Conservation (phyloP, 768 basidiomycete genomes). For the Rhizopogon vulgaris region DNA sequence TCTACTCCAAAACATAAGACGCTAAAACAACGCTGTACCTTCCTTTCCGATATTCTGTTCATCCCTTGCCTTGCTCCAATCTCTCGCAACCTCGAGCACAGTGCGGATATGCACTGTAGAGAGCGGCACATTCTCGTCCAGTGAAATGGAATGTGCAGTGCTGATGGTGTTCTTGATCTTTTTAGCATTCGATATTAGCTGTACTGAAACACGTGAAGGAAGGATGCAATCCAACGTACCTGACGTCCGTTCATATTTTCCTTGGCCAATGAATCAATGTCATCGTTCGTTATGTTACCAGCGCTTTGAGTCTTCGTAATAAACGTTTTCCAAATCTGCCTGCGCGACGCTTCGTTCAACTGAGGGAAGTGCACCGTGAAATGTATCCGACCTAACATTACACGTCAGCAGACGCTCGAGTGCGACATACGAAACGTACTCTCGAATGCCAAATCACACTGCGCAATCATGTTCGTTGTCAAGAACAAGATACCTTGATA, state of each 20-base stretch:
- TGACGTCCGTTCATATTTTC: not conserved
- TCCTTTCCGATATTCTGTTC: not conserved
- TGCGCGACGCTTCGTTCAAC: slow-evolving; percentile 16
- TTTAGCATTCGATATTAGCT: not conserved
- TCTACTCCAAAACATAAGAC: not conserved
- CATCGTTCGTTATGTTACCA: not conserved
- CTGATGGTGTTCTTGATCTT: not conserved
- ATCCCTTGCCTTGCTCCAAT: not conserved
- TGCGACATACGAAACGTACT: slow-evolving; percentile 9
- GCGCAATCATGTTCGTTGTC: slow-evolving; percentile 37
- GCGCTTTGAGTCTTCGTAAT: not conserved
- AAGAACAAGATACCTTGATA: slow-evolving; percentile 56
- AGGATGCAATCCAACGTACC: not conserved
- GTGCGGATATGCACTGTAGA: not conserved
- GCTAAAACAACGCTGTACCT: not conserved
- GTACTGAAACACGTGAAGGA: not conserved
- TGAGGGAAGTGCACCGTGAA: slow-evolving; percentile 28
- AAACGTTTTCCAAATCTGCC: not conserved
- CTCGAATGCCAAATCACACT: slow-evolving; percentile 60
- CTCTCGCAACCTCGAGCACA: not conserved
- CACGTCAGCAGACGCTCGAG: not conserved
- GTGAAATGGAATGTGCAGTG: not conserved
- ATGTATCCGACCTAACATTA: slow-evolving; percentile 27
- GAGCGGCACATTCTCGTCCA: not conserved
- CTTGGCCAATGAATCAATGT: not conserved